Evolutionary conservation across 306 rosid species (phyloP).

Genomic region (Parietaria judaica): DNA sequence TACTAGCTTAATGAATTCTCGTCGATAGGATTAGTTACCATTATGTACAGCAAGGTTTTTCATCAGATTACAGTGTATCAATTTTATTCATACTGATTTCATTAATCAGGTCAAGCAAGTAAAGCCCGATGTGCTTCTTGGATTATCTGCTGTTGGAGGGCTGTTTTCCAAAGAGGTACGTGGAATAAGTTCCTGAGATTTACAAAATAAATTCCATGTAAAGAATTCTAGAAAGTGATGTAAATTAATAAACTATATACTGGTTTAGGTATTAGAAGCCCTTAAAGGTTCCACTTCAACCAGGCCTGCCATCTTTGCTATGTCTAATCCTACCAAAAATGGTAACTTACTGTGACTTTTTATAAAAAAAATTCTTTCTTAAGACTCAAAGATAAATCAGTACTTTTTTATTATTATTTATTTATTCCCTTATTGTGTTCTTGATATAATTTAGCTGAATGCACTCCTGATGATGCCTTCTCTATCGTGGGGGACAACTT

Average conservation of each 20-base stretch:
- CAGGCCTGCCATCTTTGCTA: constrained; percentile 95
- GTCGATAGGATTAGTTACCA: no score
- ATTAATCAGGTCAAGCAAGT: constrained; percentile 71
- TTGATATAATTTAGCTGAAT: constrained; percentile 61
- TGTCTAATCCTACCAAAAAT: constrained; percentile 97
- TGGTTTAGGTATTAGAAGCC: constrained; percentile 76
- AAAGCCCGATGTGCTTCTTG: constrained; percentile 97
- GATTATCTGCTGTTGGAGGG: constrained; percentile 98
- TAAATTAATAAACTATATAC: background rate
- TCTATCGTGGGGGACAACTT: constrained; percentile 80
- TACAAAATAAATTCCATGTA: background rate
- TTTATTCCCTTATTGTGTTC: background rate
- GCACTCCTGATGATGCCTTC: constrained; percentile 92
- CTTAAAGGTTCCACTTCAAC: constrained; percentile 91
- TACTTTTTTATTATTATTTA: constrained; percentile 1
- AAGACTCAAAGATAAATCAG: background rate
- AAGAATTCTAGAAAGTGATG: background rate
- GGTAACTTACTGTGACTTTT: no score
- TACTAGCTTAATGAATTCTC: no score
- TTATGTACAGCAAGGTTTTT: no score
- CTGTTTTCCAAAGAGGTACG: constrained; percentile 88
- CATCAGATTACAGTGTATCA: no score
- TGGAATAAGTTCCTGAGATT: background rate
- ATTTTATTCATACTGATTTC: constrained; percentile 15
- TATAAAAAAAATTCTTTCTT: no score